A percentile compares a stretch with the other conserved stretches of the same genome.
Evolutionary conservation across 768 basidiomycete species (phyloP).

Genomic region (Hypsizygus marmoreus): DNA sequence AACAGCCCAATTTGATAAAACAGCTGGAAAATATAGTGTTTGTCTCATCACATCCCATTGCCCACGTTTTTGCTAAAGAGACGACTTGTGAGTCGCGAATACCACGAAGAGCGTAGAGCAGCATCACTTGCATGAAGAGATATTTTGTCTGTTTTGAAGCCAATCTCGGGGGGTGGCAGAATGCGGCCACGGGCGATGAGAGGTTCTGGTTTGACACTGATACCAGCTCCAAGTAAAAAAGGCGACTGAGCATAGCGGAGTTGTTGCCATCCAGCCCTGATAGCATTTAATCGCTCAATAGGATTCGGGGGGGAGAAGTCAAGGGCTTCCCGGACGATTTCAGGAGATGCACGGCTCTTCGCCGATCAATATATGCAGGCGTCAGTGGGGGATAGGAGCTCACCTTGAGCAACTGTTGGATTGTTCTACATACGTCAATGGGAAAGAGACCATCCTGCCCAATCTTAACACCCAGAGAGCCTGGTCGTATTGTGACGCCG

Average conservation of each 20-base stretch:
- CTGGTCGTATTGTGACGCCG: slow-evolving; percentile 20
- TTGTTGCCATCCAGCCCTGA: slow-evolving; percentile 29
- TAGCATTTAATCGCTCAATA: slow-evolving; percentile 19
- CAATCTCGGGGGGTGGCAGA: slow-evolving; percentile 32
- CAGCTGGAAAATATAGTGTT: slow-evolving; percentile 18
- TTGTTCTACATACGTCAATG: slow-evolving; percentile 24
- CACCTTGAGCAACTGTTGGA: slow-evolving; percentile 33
- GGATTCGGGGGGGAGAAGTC: slow-evolving; percentile 29
- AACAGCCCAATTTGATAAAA: slow-evolving; percentile 20
- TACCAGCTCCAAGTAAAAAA: slow-evolving; percentile 41
- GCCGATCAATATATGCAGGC: background rate
- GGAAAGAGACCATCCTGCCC: slow-evolving; percentile 30
- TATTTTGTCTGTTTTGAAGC: slow-evolving; percentile 20
- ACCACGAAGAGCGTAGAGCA: background rate
- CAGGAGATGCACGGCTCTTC: slow-evolving; percentile 31
- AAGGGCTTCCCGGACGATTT: slow-evolving; percentile 31
- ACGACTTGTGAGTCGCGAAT: background rate
- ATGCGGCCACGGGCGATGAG: slow-evolving; percentile 36
- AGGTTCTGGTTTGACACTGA: slow-evolving; percentile 32
- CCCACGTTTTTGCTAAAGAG: slow-evolving; percentile 24
- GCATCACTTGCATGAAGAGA: slow-evolving; percentile 13
- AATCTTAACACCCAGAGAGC: slow-evolving; percentile 28
- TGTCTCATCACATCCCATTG: slow-evolving; percentile 35
- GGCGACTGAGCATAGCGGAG: slow-evolving; percentile 39
- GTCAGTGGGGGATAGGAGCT: background rate